phyloP scores from a whole-genome alignment of 2,329 filamentous ascomycete genomes.

The Diaporthe australafricana region DNA sequence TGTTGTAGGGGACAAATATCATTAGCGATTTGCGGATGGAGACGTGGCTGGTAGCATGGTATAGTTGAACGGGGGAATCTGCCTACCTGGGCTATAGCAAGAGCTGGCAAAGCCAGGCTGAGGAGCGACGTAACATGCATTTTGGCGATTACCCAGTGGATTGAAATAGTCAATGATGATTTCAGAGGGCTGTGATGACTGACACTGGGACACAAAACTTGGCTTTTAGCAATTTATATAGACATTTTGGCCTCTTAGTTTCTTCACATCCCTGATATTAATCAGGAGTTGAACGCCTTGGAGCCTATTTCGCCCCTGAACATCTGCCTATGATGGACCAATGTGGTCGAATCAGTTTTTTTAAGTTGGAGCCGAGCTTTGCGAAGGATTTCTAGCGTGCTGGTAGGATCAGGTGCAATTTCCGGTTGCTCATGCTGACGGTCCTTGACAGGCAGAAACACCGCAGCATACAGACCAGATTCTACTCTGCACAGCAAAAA shows the following conservation, averaged over 20 bases:
- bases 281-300: not conserved
- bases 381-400: conserved; percentile 12
- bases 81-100: conserved; percentile 24
- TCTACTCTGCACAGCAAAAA: no score
- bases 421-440: not conserved
- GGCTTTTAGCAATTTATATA: conserved; percentile 2
- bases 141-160: not conserved
- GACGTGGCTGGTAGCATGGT: not conserved
- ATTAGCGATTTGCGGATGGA: not conserved
- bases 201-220: no score
- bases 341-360: not conserved
- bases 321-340: not conserved
- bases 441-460: not conserved
- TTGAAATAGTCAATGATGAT: not conserved
- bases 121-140: conserved; percentile 21
- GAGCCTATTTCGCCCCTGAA: conserved; percentile 14
- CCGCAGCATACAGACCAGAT: no score
- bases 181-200: not conserved
- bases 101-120: conserved; percentile 15
- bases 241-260: no score
- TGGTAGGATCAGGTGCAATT: not conserved
- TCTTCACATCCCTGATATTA: not conserved
- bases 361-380: not conserved
- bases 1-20: not conserved
- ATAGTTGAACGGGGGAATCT: no score